A percentile compares a stretch with the other conserved stretches of the same genome.
phyloP scores from a whole-genome alignment of 345 rosid species.

The Brassica carinata region DNA sequence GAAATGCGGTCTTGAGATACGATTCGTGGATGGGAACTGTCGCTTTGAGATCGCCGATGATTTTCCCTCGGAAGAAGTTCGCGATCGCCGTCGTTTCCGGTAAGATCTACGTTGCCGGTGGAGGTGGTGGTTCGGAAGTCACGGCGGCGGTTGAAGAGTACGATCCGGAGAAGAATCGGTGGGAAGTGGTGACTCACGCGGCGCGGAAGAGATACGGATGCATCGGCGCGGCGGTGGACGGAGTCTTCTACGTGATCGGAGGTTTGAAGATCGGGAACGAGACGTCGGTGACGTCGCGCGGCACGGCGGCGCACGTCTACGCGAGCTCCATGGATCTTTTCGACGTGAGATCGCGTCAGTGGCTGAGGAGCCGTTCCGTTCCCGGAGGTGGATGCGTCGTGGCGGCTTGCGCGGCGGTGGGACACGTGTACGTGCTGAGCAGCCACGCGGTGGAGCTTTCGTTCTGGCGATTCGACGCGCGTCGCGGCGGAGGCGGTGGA shows the following conservation, averaged over 20 bases:
- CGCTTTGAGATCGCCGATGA: constrained; percentile 53
- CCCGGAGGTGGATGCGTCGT: constrained; percentile 95
- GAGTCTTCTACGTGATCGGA: constrained; percentile 83
- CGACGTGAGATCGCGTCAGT: constrained; percentile 62
- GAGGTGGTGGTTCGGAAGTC: constrained; percentile 53
- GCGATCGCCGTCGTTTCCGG: constrained; percentile 64
- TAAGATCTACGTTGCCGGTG: constrained; percentile 82
- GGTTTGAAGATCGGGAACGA: constrained; percentile 70
- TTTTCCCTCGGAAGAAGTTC: constrained; percentile 66
- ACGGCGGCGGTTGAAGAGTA: constrained; percentile 75
- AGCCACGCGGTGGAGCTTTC: constrained; percentile 94
- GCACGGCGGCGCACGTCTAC: constrained; percentile 56
- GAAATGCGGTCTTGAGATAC: constrained; percentile 55
- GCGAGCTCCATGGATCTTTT: constrained; percentile 90
- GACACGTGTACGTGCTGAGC: constrained; percentile 60
- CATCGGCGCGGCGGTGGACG: constrained; percentile 74
- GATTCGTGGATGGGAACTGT: constrained; percentile 63
- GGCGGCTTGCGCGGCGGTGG: constrained; percentile 75
- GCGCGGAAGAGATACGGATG: constrained; percentile 78
- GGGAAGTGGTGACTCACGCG: constrained; percentile 65
- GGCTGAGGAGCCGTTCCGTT: constrained; percentile 79
- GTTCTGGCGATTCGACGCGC: constrained; percentile 77
- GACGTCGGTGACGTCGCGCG: constrained; percentile 45
- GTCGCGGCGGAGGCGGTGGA: constrained; percentile 31
- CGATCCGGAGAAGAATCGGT: constrained; percentile 63